These are phyloP conservation scores for Stemphylium lycopersici DNA, from an alignment of 2,329 filamentous ascomycete species.

Conservation along the genomic window DNA sequence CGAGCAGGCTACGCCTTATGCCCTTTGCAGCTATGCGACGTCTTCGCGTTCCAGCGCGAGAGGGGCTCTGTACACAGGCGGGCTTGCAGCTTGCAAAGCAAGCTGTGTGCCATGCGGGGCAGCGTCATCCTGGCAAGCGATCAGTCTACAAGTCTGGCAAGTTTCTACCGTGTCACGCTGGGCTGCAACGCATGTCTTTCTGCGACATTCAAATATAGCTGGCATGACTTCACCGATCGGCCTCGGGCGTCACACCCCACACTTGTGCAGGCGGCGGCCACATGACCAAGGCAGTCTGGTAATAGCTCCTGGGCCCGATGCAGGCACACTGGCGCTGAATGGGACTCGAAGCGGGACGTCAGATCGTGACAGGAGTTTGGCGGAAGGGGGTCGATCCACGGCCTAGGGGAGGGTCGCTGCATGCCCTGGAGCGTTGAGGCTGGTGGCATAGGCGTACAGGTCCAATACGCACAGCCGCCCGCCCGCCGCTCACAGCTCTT, in stretches of 20 bases:
- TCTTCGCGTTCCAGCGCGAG: slow-evolving; percentile 1
- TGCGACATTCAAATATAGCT: slow-evolving; percentile 2
- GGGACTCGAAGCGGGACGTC: background rate
- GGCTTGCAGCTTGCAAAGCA: background rate
- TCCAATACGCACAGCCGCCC: background rate
- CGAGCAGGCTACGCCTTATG: slow-evolving; percentile 13
- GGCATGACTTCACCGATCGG: slow-evolving; percentile 14
- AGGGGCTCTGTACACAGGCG: background rate
- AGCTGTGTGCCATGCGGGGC: slow-evolving; percentile 11
- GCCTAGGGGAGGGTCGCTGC: background rate
- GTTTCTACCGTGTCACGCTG: too few relatives aligned
- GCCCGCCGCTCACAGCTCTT: too few relatives aligned
- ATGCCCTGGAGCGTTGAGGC: background rate
- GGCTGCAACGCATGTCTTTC: too few relatives aligned
- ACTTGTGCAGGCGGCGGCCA: slow-evolving; percentile 6
- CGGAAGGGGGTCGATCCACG: background rate
- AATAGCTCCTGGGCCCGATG: slow-evolving; percentile 8
- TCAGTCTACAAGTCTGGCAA: background rate
- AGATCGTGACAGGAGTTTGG: slow-evolving; percentile 2
- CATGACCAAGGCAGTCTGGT: slow-evolving; percentile 7
- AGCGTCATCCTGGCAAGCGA: slow-evolving; percentile 15
- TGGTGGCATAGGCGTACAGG: background rate
- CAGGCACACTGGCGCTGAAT: slow-evolving; percentile 4
- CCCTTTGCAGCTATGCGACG: slow-evolving; percentile 19
- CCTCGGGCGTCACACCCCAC: slow-evolving; percentile 10